Conservation (phyloP, 345 rosid species). For the Eucalyptus sideroxylon region DNA sequence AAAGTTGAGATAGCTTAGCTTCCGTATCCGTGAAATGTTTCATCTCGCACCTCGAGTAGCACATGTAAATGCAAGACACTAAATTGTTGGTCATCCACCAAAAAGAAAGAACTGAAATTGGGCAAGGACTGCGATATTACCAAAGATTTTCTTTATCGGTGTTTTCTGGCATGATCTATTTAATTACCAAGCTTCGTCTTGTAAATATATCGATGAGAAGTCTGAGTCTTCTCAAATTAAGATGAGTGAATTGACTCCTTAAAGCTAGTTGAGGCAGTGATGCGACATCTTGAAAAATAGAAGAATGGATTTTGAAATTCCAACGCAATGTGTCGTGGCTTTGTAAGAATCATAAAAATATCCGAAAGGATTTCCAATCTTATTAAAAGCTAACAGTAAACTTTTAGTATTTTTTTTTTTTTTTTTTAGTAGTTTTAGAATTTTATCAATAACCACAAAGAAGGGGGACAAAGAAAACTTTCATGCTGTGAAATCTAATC, state of each 20-base stretch:
- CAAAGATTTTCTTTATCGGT: no score
- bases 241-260: not conserved
- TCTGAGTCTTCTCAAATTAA: not conserved
- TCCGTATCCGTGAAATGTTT: not conserved
- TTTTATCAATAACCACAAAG: not conserved
- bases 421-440: not conserved
- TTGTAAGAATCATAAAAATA: not conserved
- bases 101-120: not conserved
- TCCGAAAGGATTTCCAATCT: not conserved
- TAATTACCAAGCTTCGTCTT: not conserved
- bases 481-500: not conserved
- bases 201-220: not conserved
- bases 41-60: not conserved
- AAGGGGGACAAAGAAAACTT: not conserved
- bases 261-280: not conserved
- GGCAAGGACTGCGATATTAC: no score
- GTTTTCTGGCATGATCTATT: not conserved
- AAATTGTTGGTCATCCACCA: not conserved
- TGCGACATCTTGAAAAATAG: not conserved
- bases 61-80: not conserved
- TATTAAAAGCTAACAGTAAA: not conserved
- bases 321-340: accelerated
- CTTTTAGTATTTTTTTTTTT: not conserved
- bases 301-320: not conserved
- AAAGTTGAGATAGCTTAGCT: not conserved